Base-by-base conservation (phyloP, 805 yeast species). In the Starmerella davenportii region DNA sequence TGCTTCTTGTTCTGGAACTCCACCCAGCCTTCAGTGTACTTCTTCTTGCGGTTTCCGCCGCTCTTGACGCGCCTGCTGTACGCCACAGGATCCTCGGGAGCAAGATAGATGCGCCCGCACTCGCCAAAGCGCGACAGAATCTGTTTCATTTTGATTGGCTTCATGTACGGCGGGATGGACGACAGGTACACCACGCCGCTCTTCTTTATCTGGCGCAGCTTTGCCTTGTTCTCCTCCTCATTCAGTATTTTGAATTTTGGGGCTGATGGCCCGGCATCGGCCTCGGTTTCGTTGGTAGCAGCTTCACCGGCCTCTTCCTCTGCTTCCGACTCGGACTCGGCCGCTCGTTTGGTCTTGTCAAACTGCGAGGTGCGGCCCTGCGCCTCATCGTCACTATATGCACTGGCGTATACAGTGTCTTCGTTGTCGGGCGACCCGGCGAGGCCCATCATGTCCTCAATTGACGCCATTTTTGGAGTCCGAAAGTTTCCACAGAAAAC, bases 171-270 rank as follows among this genome's bases (percentile, higher is more conserved):
- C 0, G 98, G 98, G 8, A 90, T 70, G 36, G 76, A 70, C 0
- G 95, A 84, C 2, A 90, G 58, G 50, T 90, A 90, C n/a, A 93
- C 76, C 2, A 90, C 95, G 4, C 98, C 98, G 0, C 94, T 76
- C 49, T 70, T 74, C 40, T 75, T 72, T 30, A 75, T 60, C 46
- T 70, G 67, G 35, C 61, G 61, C 21, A 59, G 58, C 19, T 56
- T 46, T 42, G 59, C 51, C 34, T 56, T 52, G 36, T 52, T 42
- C 49, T 64, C 52, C 31, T 60, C 62, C 30, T 50, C 44, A 7
- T 58, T 43, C 29, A 57, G 38, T 1, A 57, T 50, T 34, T 51
- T 43, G 7, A 48, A 37, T 17, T 34, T 33, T 20, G 44, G n/a
- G n/a, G n/a, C n/a, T n/a, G n/a, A n/a, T 35, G 18, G 33, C 33